Base-by-base conservation (phyloP, 768 basidiomycete genomes). In the Naganishia vishniacii region DNA sequence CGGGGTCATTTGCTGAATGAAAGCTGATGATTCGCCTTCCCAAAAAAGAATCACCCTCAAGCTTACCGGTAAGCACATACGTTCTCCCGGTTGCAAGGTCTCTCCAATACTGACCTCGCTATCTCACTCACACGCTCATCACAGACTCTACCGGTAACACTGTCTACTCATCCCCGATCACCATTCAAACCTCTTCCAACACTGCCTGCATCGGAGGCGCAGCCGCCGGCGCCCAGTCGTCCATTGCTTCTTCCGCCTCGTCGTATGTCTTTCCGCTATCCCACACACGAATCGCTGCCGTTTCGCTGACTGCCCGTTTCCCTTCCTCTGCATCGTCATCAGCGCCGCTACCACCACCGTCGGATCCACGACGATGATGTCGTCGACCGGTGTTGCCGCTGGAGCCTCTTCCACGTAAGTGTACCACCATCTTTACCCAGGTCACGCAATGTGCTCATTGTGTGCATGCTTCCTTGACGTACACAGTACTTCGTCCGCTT, bases 111-210 rank as follows among this genome's bases (percentile, higher is more conserved):
- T 11, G 28, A 49, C 25, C 9, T 49, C 26, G n/a, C n/a, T n/a
- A n/a, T n/a, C n/a, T n/a, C n/a, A n/a, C n/a, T n/a, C n/a, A n/a
- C n/a, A n/a, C n/a, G n/a, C n/a, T n/a, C n/a, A n/a, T n/a, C n/a
- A n/a, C n/a, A 72, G 90, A 92, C 71, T 74, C 62, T 61, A 82
- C 78, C 32, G 89, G 90, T 66, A 48, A 62, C 58, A 68, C 68
- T 56, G 59, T 60, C 48, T 77, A 77, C 71, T 71, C 72, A 20
- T 72, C 69, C 25, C 67, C 70, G 23, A n/a, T 70, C 25, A 69
- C 68, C 59, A 72, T 76, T 48, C 71, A 69, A 62, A 59, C 71
- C 48, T 74, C 74, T 48, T 48, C 68, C 23, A 68, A 65, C 65
- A 67, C 37, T 47, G 47, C 69, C 18, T 77, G 75, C 62, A 48